A percentile compares a stretch with the other conserved stretches of the same genome.
Evolutionary conservation across 306 rosid genomes (phyloP).

Genomic region (Cotoneaster glaucophyllus): DNA sequence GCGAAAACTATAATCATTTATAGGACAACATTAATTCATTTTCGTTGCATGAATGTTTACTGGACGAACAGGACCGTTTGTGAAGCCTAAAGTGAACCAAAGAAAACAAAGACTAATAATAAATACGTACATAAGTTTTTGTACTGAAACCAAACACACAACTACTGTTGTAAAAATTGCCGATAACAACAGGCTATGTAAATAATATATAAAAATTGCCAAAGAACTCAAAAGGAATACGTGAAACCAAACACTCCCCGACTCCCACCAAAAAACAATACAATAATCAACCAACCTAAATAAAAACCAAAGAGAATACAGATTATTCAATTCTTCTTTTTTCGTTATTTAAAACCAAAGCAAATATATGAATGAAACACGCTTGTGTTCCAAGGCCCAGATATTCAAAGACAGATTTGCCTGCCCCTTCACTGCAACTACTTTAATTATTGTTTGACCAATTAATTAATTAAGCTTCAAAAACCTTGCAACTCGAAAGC

Average conservation of each 20-base stretch:
- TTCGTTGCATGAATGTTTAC: no score
- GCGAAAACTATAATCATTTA: no score
- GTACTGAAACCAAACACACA: conserved; percentile 7
- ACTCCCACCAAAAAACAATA: neutral
- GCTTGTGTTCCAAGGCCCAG: neutral
- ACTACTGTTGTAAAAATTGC: no score
- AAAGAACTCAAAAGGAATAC: neutral
- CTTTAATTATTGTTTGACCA: neutral
- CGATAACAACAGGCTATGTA: no score
- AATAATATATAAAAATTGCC: neutral
- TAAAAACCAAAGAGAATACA: no score
- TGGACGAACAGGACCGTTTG: no score
- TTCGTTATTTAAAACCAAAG: neutral
- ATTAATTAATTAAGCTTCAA: neutral
- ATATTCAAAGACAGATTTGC: conserved; percentile 4
- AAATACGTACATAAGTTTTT: neutral
- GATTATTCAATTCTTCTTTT: neutral
- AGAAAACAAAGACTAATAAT: neutral
- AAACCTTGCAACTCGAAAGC: neutral
- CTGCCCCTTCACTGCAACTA: conserved; percentile 4
- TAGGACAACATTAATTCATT: no score
- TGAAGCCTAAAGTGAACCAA: no score
- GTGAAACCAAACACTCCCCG: conserved; percentile 1
- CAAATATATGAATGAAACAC: conserved; percentile 10
- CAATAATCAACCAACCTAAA: neutral